Conservation (phyloP, 2,329 filamentous ascomycete species). For the Aspergillus pseudoglaucus region DNA sequence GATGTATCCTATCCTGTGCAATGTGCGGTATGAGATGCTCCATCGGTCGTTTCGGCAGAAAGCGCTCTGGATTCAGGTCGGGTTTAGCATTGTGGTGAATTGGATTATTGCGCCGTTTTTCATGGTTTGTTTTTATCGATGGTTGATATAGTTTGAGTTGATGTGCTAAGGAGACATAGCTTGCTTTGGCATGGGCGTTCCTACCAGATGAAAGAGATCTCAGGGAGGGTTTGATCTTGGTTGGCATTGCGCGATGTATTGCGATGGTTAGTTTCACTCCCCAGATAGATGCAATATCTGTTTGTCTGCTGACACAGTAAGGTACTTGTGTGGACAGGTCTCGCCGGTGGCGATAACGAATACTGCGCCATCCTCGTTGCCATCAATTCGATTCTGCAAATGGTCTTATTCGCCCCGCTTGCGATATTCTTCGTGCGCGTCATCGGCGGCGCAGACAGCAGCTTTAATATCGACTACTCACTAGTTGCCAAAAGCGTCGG, state of each 20-base stretch:
- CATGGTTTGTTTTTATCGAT: slow-evolving; percentile 53
- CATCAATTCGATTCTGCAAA: slow-evolving; percentile 68
- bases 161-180: slow-evolving; percentile 30
- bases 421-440: slow-evolving; percentile 64
- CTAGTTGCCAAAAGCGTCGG: slow-evolving; percentile 72
- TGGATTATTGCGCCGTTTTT: slow-evolving; percentile 77
- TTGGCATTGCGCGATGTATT: slow-evolving; percentile 79
- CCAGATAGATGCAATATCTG: background rate
- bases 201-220: slow-evolving; percentile 46
- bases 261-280: slow-evolving; percentile 54
- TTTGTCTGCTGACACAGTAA: slow-evolving; percentile 12
- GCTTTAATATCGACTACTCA: slow-evolving; percentile 49
- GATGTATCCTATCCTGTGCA: slow-evolving; percentile 93
- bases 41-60: slow-evolving; percentile 58
- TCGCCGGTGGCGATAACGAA: slow-evolving; percentile 69
- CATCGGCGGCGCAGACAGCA: slow-evolving; percentile 48
- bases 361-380: slow-evolving; percentile 79
- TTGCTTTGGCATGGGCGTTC: slow-evolving; percentile 46
- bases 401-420: slow-evolving; percentile 65
- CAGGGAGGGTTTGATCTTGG: slow-evolving; percentile 65
- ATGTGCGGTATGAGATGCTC: slow-evolving; percentile 70
- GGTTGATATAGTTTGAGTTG: background rate
- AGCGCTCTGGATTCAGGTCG: slow-evolving; percentile 68
- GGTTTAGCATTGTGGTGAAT: slow-evolving; percentile 68
- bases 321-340: slow-evolving; percentile 68